Evolutionary conservation across 176 grass and related monocot genomes (phyloP).

Genomic region (Ananas comosus): DNA sequence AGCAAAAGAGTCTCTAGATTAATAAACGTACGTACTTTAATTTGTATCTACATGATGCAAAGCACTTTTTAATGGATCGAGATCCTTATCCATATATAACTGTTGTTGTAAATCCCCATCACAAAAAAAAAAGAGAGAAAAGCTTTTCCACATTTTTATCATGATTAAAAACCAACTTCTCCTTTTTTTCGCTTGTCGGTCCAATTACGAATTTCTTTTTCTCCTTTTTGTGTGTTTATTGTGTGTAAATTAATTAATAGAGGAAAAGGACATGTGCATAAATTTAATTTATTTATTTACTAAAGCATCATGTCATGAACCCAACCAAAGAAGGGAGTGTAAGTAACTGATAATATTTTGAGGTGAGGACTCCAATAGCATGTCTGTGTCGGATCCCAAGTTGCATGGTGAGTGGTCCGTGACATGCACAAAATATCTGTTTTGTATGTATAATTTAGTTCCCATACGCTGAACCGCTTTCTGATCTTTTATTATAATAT

Average conservation of each 20-base stretch:
- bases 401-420: background rate
- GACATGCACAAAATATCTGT: no score
- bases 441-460: no score
- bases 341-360: background rate
- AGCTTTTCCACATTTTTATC: background rate
- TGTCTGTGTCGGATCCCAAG: background rate
- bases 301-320: background rate
- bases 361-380: background rate
- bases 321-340: background rate
- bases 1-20: background rate
- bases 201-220: no score
- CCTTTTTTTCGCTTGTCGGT: no score
- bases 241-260: no score
- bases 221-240: no score
- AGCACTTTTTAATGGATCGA: background rate
- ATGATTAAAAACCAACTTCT: background rate
- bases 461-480: no score
- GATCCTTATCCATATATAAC: background rate
- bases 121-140: background rate
- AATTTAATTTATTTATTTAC: no score
- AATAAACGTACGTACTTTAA: background rate
- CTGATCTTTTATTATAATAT: no score
- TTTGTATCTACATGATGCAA: background rate
- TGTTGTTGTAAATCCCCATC: no score
- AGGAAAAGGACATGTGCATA: no score